Evolutionary conservation across 495 filamentous ascomycete species (phyloP), one percentile per base, ranked within the genome.

Genomic region (Gamarada debralockiae): DNA sequence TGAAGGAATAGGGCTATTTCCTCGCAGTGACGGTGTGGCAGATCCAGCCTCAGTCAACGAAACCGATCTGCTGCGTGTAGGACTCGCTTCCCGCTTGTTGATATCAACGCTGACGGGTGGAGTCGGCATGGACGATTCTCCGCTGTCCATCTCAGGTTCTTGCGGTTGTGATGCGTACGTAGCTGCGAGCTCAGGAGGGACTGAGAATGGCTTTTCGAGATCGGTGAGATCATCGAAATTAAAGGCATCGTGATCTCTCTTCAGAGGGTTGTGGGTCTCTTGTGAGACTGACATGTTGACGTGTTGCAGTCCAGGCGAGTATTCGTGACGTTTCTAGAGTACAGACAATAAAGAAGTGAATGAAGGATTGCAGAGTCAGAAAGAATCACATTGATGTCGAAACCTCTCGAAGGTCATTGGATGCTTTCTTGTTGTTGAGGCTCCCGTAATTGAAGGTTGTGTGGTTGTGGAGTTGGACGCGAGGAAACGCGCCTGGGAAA

Each of bases 201-300:
- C 38, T 12, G 52, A 42, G 22, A 33, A 55, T 23, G 49, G 44
- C 14, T 52, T 17, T 27, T 56, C 49, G 8, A 56, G 44, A 34
- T 56, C 48, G 37, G 17, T 25, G 45, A 22, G 23, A 45, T 34
- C 1, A 41, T 40, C 27, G 10, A 29, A 50, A 22, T 51, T 47
- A 23, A 59, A 59, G 27, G 10, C 31, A 36, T 56, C 52, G 31
- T 53, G 50, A 23, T 53, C 49, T 33, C 57, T 48, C 49, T 60
- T 60, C 0, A 37, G 45, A 53, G 52, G 25, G 10, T 45, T 43
- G 14, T 34, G 43, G n/a, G 46, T 29, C n/a, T 25, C 45, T 18
- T 56, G 37, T 14, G 37, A 47, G 20, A 53, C 20, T 3, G 52
- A 50, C 57, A 56, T 60, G 25, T 25, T 51, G 27, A 40, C 22